Base-by-base conservation (phyloP, 176 grass and related monocot genomes). In the Oryza punctata region DNA sequence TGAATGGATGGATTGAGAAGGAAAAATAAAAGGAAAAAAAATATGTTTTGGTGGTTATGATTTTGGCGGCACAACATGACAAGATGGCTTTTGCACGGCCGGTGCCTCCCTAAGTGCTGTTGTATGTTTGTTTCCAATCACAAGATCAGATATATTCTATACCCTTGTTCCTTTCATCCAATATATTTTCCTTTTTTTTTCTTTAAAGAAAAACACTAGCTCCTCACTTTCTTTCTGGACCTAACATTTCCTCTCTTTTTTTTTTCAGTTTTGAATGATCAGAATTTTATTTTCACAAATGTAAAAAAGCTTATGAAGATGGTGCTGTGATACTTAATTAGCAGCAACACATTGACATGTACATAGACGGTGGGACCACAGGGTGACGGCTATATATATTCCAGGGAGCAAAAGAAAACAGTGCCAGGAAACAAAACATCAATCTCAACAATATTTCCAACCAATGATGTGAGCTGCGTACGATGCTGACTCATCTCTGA, bases 401-500 rank as follows among this genome's bases (percentile, higher is more conserved):
- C 63, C 50, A 64, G 32, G 1, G 38, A 38, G n/a, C 50, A 64
- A 89, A 70, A 85, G 81, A 33, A 28, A 79, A 60, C 81, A 84
- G 68, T 63, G 49, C 70, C 63, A 63, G 81, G 47, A 85, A 89
- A 80, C 69, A 89, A 80, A 72, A 82, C 65, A 82, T 78, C 57
- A 46, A 18, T 33, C 3, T 85, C 65, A 72, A 59, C 57, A 59
- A 40, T 4, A 10, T 29, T 70, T 60, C 29, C 70, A 81, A 47
- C 8, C 47, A 21, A 76, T 37, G 85, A 46, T 16, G 70, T 49
- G 23, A 41, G 63, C 37, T 44, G 71, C 27, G 88, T 74, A 73
- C 78, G 45, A 47, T 69, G 88, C 88, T 79, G 84, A 90, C 60
- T 90, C 38, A 46, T 25, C 37, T 7, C 23, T 30, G 88, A 86